A percentile compares a stretch with the other conserved stretches of the same genome.
These are phyloP conservation scores for Phytophthora lateralis DNA, from an alignment of 352 stramenopile species.

Conservation along the genomic window DNA sequence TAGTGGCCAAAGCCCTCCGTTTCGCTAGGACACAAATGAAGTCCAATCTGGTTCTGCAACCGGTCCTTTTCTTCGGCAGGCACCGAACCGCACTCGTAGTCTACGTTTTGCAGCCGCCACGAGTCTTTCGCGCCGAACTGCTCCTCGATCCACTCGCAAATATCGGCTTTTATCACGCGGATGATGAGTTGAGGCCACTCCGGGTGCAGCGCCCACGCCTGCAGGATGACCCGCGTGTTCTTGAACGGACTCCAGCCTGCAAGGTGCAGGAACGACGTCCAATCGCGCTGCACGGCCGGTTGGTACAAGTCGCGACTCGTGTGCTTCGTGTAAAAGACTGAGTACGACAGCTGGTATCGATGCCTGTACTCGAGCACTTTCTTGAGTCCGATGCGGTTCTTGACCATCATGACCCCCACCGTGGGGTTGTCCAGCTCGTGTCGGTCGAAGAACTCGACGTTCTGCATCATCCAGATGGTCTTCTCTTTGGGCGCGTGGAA, in stretches of 20 bases:
- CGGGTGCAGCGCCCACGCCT: slow-evolving; percentile 70
- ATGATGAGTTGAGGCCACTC: slow-evolving; percentile 78
- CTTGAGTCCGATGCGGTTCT: slow-evolving; percentile 81
- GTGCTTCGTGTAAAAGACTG: slow-evolving; percentile 85
- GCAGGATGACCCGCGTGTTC: slow-evolving; percentile 75
- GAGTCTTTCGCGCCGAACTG: slow-evolving; percentile 49
- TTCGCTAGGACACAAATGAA: slow-evolving; percentile 79
- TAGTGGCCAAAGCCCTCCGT: slow-evolving; percentile 86
- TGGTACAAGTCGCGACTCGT: slow-evolving; percentile 76
- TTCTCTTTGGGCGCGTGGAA: slow-evolving; percentile 63
- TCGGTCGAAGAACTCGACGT: slow-evolving; percentile 84
- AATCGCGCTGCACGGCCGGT: slow-evolving; percentile 61
- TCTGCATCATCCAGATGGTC: slow-evolving; percentile 88
- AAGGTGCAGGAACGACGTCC: slow-evolving; percentile 77
- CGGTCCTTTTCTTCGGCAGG: slow-evolving; percentile 57
- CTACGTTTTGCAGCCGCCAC: slow-evolving; percentile 72
- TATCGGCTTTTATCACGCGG: slow-evolving; percentile 65
- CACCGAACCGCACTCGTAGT: slow-evolving; percentile 75
- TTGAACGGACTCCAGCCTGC: slow-evolving; percentile 77
- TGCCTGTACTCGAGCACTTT: slow-evolving; percentile 85
- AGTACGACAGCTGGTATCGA: slow-evolving; percentile 76
- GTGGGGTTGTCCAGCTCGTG: slow-evolving; percentile 72
- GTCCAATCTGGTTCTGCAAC: slow-evolving; percentile 77
- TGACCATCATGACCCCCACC: slow-evolving; percentile 84
- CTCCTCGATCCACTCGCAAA: slow-evolving; percentile 72